Conservation (phyloP, 2,329 filamentous ascomycete genomes). For the Corinectria fuckeliana region DNA sequence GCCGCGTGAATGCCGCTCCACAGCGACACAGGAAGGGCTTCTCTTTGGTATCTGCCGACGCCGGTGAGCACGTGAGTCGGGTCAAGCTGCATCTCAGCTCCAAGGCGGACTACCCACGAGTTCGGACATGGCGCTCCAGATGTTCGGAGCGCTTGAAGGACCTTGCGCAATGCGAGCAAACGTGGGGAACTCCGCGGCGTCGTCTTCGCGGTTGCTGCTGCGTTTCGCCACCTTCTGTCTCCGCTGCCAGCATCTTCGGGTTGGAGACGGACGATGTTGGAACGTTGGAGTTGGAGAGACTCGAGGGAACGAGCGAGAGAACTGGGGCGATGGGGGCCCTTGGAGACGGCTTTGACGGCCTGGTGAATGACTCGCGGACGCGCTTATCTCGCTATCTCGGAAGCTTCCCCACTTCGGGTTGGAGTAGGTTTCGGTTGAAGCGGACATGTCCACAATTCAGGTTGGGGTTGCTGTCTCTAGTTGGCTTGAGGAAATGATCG, state of each 20-base stretch:
- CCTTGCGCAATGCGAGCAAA: slow-evolving; percentile 51
- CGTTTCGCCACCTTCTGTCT: not conserved
- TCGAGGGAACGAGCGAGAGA: not conserved
- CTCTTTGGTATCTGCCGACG: slow-evolving; percentile 53
- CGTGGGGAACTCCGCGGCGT: slow-evolving; percentile 30
- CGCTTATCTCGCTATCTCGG: not conserved
- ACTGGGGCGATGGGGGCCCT: slow-evolving; percentile 8
- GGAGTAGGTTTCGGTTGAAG: not conserved
- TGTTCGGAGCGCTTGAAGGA: slow-evolving; percentile 55
- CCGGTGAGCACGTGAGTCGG: not conserved
- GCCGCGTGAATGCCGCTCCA: slow-evolving; percentile 52
- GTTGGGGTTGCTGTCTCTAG: not conserved
- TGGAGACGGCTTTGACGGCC: not conserved
- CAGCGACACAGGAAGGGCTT: slow-evolving; percentile 54
- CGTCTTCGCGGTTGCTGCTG: slow-evolving; percentile 10
- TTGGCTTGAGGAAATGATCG: not conserved
- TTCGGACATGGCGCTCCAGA: slow-evolving; percentile 53
- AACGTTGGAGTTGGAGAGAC: slow-evolving; percentile 18
- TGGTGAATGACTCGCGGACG: slow-evolving; percentile 4
- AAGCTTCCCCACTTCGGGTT: not conserved
- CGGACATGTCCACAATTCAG: not conserved
- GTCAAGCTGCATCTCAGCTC: not conserved
- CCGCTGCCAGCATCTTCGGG: slow-evolving; percentile 13
- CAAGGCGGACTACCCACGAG: slow-evolving; percentile 45
- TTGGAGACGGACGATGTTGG: not conserved